Base-by-base conservation (phyloP, 371 early-diverging fungal genomes). In the Mucor ambiguus region DNA sequence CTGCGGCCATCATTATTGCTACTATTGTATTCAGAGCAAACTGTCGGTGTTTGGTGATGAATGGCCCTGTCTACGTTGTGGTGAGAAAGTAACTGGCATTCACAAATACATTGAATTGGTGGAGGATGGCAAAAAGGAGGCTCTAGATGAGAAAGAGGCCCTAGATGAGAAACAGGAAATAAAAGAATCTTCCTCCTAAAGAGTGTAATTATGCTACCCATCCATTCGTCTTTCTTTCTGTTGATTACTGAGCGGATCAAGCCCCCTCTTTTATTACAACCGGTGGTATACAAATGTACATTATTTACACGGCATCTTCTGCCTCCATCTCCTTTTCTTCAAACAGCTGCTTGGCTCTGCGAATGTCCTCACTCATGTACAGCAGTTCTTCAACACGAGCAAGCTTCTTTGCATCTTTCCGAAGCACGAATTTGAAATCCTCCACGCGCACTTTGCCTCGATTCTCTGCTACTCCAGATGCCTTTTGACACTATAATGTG, bases 301-400 rank as follows among this genome's bases (percentile, higher is more conserved):
- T 52, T 52, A 52, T 52, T 52, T 52, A 52, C 52, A 52, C 28
- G 24, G 73, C 72, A 30, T 80, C 76, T 2, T 48, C 70, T 37
- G 78, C 74, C 56, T 85, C 85, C 74, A 85, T 78, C 64, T 85
- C 86, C 33, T 81, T 83, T 43, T 83, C 85, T 63, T 85, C 85
- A 72, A 92, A 90, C 48, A 88, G 64, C 35, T 87, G 83, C 57
- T 95, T 89, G 5, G 98, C 98, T 58, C 87, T 83, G 71, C 92
- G 91, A 63, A 99, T 91, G 69, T 98, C 98, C 83, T 98, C 95
- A 73, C 93, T 94, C 87, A 95, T 91, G 58, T 93, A 90, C 29
- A 99, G 74, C 30, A 99, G 82, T 70, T 99, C 97, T 64, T 98
- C 96, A 2, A 96, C 95, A 70, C 99, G 89, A 0, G 95, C 95